Evolutionary conservation across 495 filamentous ascomycete genomes (phyloP).

Genomic region (Penicillium salamii): DNA sequence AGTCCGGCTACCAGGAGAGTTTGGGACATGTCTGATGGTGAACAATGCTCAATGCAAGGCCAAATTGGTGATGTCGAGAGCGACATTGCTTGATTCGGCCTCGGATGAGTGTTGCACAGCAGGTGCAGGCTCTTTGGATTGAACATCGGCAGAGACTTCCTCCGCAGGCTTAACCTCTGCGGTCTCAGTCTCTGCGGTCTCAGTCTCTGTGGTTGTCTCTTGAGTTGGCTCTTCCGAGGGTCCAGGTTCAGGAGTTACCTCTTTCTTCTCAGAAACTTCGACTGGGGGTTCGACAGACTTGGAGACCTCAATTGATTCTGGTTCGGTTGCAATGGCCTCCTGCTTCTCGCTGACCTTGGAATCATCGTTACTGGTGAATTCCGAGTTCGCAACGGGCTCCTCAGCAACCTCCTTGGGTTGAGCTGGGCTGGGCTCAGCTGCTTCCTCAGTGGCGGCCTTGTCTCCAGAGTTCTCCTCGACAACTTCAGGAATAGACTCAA

Average conservation of each 20-base stretch:
- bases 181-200: not conserved
- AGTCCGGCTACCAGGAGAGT: not conserved
- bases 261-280: slow-evolving; percentile 4
- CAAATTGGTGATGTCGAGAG: slow-evolving; percentile 30
- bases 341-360: not conserved
- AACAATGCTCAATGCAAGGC: slow-evolving; percentile 20
- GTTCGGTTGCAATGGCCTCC: not conserved
- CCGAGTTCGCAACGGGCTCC: slow-evolving; percentile 1
- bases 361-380: not conserved
- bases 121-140: slow-evolving; percentile 2
- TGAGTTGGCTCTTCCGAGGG: slow-evolving; percentile 5
- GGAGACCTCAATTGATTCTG: not conserved
- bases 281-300: not conserved
- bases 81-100: slow-evolving; percentile 20
- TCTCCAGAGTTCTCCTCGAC: slow-evolving; percentile 1
- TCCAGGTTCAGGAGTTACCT: slow-evolving; percentile 1
- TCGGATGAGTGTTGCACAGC: slow-evolving; percentile 7
- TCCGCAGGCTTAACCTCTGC: not conserved
- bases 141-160: not conserved
- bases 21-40: not conserved
- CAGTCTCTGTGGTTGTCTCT: slow-evolving; percentile 1
- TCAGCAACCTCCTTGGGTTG: not conserved
- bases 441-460: not conserved
- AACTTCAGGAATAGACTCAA: slow-evolving; percentile 1
- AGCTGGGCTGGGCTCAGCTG: not conserved